These are phyloP conservation scores for Carex littledalei DNA, from an alignment of 176 grass and related monocot species.

Conservation along the genomic window DNA sequence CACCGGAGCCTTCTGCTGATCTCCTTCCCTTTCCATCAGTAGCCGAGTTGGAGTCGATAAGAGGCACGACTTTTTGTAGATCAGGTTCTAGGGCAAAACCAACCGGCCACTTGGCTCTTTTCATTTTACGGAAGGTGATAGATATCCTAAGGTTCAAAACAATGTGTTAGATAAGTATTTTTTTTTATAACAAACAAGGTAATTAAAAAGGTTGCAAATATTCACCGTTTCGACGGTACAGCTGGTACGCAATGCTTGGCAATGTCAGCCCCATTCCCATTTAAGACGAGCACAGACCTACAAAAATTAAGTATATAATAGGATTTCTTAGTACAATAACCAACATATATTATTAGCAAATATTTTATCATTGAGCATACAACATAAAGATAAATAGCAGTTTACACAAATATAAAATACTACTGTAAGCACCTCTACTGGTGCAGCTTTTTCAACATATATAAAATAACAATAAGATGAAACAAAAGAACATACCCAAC, in stretches of 20 bases:
- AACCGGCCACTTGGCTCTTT: constrained; percentile 27
- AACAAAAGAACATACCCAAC: constrained; percentile 35
- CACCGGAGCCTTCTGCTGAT: too few relatives aligned
- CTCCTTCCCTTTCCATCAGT: too few relatives aligned
- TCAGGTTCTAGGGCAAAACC: constrained; percentile 35
- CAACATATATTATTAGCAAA: background rate
- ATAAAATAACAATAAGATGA: background rate
- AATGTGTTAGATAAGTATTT: background rate
- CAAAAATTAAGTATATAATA: constrained; percentile 15
- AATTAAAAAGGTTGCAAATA: background rate
- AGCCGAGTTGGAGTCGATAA: background rate
- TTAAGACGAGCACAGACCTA: constrained; percentile 46
- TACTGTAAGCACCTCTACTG: background rate
- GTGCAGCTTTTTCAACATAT: background rate
- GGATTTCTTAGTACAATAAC: background rate
- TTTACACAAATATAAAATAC: background rate
- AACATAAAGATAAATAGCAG: background rate
- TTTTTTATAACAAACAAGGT: background rate
- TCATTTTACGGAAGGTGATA: constrained; percentile 53
- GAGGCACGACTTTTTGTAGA: constrained; percentile 24
- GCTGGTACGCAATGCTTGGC: constrained; percentile 49
- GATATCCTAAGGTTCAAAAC: constrained; percentile 35
- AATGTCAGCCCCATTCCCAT: constrained; percentile 45
- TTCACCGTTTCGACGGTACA: constrained; percentile 37
- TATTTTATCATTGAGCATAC: background rate